Evolutionary conservation across 768 basidiomycete species (phyloP), one percentile per base, ranked within the genome.

Genomic region (Paxillus ammoniavirescens): DNA sequence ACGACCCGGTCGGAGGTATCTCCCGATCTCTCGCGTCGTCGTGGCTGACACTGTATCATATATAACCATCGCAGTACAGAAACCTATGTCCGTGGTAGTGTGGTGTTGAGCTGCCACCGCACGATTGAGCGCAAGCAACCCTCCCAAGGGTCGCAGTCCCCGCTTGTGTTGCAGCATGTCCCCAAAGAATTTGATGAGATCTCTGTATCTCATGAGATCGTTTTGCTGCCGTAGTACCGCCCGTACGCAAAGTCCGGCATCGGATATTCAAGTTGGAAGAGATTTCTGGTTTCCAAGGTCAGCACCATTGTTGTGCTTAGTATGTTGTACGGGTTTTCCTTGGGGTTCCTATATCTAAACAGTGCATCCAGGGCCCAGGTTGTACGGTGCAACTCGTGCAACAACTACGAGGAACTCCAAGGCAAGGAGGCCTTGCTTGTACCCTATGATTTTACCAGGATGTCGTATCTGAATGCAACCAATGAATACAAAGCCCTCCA

Each of bases 241-340:
- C 21, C 21, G 21, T 21, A 21, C 21, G 26, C 26, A 26, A 26
- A 26, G 26, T 26, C 26, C 5, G 3, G 6, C 26, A 21, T 21
- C 21, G 78, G 0, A 56, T 87, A 5, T 79, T 88, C 69, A 85
- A 86, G 62, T 75, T 80, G 4, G 86, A 82, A 4, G 61, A 84
- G 57, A 73, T 79, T 17, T 72, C 73, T 49, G 21, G 21, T 21
- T 21, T 21, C 21, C 21, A 21, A 21, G 86, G 86, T 8, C 77
- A 84, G 36, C 41, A 26, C 42, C 38, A 8, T 47, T 42, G n/a
- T 13, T 15, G 33, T 5, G 5, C 23, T n/a, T n/a, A n/a, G n/a
- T 1, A 17, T n/a, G 66, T 15, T 9, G 14, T 21, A 26, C 26
- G 26, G 26, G 2, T 26, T 26, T 26, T 26, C 26, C 26, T 26